Evolutionary conservation across 176 grass and related monocot species (phyloP), one percentile per base, ranked within the genome.

Genomic region (Cenchrus fungigraminus): DNA sequence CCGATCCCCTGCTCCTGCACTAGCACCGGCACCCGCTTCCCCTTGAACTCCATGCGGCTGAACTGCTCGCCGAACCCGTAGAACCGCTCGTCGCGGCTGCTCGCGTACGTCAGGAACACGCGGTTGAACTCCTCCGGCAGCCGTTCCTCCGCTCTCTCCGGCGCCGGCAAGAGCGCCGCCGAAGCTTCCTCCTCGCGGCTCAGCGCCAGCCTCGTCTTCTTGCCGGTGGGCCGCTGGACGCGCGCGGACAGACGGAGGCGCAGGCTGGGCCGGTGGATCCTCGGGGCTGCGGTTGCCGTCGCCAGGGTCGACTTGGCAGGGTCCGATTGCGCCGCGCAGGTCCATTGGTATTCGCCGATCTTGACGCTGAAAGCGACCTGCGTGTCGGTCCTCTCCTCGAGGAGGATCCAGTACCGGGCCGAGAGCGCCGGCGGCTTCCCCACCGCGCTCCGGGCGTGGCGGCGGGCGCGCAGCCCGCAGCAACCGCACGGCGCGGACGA

Each of bases 1-100:
- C 95, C 95, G 71, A 98, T 95, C 13, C 95, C 95, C 90, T 98
- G 95, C 54, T 98, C 95, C 92, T 95, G 95, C 34, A 98, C 95
- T 28, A 98, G 87, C 42, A 98, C 88, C 15, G 91, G 90, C 55
- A 98, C 92, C 45, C 88, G 78, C 78, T 71, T 91, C 79, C 92
- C 92, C 87, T 98, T 98, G 81, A 98, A 98, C 75, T 98, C 92
- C 90, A 98, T 76, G 61, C 71, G 79, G 67, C 92, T 95, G 87
- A 98, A 98, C 88, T 98, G 92, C 90, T 98, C 95, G 68, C 95
- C 95, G 76, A 98, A 98, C 16, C 92, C 92, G 86, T 88, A 95
- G 72, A 98, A 98, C 51, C 85, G 79, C 67, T 98, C 95, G 22
- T 98, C 89, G 28, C 57, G 44, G 31, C 85, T 73, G 81, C 95